These are phyloP conservation scores for Trifolium fragiferum DNA, from an alignment of 306 rosid genomes.

Conservation along the genomic window DNA sequence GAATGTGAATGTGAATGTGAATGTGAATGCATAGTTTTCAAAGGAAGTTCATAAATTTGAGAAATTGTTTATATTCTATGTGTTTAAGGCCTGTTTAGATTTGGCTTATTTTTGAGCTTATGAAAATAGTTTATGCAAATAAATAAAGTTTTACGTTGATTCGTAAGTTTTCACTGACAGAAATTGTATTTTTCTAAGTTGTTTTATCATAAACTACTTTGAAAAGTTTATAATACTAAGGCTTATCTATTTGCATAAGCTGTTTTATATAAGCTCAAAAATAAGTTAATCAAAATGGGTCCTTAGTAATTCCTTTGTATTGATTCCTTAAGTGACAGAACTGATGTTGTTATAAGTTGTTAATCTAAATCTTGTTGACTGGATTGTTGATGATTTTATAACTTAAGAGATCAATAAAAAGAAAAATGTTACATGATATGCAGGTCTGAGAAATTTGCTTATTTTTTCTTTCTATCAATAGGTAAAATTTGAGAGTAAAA, in stretches of 20 bases:
- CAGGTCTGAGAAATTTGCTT: slow-evolving; percentile 27
- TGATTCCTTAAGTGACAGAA: neutral
- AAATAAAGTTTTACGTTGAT: too few relatives aligned
- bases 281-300: too few relatives aligned
- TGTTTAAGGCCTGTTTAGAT: too few relatives aligned
- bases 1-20: slow-evolving; percentile 21
- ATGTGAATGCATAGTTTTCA: slow-evolving; percentile 7
- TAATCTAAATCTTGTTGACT: slow-evolving; percentile 14
- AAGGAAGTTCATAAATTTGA: slow-evolving; percentile 18
- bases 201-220: too few relatives aligned
- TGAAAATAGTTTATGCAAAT: too few relatives aligned
- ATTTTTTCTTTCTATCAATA: slow-evolving; percentile 5
- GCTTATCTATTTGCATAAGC: too few relatives aligned
- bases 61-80: slow-evolving; percentile 33
- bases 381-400: slow-evolving; percentile 13
- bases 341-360: slow-evolving; percentile 17
- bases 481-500: neutral
- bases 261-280: too few relatives aligned
- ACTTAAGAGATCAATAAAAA: slow-evolving; percentile 1
- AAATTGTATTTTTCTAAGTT: too few relatives aligned
- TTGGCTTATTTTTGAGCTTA: too few relatives aligned
- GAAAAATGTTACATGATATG: slow-evolving; percentile 54
- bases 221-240: too few relatives aligned
- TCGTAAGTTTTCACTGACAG: too few relatives aligned
- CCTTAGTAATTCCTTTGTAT: too few relatives aligned